Percentiles rank a stretch among this genome's conserved stretches.
Evolutionary conservation across 106 monocot genomes (phyloP).

Genomic region (Allium sativum): DNA sequence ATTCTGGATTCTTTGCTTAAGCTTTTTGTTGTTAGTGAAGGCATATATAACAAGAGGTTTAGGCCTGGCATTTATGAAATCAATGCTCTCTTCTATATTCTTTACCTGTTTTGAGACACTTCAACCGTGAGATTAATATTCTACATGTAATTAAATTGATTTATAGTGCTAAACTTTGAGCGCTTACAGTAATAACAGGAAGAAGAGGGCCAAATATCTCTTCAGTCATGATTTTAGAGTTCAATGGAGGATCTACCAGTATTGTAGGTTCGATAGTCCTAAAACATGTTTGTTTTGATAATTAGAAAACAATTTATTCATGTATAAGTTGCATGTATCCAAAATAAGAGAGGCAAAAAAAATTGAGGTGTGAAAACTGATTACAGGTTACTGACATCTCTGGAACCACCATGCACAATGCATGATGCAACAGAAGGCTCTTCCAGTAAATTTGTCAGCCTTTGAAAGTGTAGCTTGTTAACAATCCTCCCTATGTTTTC

Average conservation of each 20-base stretch:
- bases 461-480: conserved; percentile 44
- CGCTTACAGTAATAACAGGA: conserved; percentile 70
- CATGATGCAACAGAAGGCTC: conserved; percentile 41
- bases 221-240: conserved; percentile 78
- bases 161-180: too few species aligned
- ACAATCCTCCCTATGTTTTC: conserved; percentile 31
- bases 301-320: neutral
- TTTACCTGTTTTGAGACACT: conserved; percentile 37
- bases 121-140: too few species aligned
- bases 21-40: conserved; percentile 45
- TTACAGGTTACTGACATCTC: conserved; percentile 46
- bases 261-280: conserved; percentile 85
- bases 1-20: conserved; percentile 30
- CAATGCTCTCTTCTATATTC: conserved; percentile 75
- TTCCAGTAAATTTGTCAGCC: conserved; percentile 36
- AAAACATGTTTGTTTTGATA: neutral
- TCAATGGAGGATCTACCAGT: conserved; percentile 65
- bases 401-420: conserved; percentile 53
- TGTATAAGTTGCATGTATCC: too few species aligned
- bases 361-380: neutral
- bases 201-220: conserved; percentile 84
- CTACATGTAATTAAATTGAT: too few species aligned
- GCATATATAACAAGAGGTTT: conserved; percentile 86
- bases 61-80: conserved; percentile 45
- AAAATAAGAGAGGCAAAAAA: too few species aligned